phyloP scores from a whole-genome alignment of 2,329 filamentous ascomycete genomes.

The Xylaria sp. region DNA sequence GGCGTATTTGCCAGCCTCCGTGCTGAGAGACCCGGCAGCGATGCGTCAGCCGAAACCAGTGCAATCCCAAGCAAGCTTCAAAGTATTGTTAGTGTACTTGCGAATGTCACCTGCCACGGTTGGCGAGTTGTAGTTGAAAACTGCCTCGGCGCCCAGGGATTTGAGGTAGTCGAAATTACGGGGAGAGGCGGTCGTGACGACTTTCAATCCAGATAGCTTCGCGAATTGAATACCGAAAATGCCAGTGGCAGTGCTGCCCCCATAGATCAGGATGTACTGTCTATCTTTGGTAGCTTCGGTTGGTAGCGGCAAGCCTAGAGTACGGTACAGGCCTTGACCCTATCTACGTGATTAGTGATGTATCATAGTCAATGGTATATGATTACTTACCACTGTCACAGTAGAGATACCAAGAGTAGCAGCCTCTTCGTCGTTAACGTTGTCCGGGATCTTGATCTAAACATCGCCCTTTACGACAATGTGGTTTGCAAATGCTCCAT shows the following conservation, averaged over 20 bases:
- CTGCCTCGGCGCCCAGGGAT: conserved; percentile 47
- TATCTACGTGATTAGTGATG: neutral
- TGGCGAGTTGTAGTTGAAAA: conserved; percentile 48
- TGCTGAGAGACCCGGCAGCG: neutral
- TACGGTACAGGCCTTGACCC: conserved; percentile 17
- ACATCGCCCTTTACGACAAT: conserved; percentile 54
- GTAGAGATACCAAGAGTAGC: conserved; percentile 56
- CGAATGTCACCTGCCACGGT: conserved; percentile 21
- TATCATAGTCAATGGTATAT: neutral
- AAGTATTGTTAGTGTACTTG: neutral
- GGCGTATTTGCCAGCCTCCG: neutral
- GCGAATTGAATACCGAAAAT: conserved; percentile 61
- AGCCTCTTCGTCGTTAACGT: conserved; percentile 58
- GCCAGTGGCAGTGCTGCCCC: conserved; percentile 65
- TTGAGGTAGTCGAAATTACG: conserved; percentile 52
- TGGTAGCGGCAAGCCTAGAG: neutral
- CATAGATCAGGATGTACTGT: conserved; percentile 57
- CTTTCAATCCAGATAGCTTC: conserved; percentile 53
- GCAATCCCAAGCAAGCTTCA: conserved; percentile 2
- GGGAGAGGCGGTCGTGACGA: conserved; percentile 55
- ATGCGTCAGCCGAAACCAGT: neutral
- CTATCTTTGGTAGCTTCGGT: conserved; percentile 45
- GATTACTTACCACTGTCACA: conserved; percentile 51
- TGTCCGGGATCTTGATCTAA: conserved; percentile 58
- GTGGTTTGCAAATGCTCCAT: conserved; percentile 57